These are phyloP conservation scores for Hordeum vulgare DNA, from an alignment of 176 grass and related monocot genomes.

Conservation along the genomic window DNA sequence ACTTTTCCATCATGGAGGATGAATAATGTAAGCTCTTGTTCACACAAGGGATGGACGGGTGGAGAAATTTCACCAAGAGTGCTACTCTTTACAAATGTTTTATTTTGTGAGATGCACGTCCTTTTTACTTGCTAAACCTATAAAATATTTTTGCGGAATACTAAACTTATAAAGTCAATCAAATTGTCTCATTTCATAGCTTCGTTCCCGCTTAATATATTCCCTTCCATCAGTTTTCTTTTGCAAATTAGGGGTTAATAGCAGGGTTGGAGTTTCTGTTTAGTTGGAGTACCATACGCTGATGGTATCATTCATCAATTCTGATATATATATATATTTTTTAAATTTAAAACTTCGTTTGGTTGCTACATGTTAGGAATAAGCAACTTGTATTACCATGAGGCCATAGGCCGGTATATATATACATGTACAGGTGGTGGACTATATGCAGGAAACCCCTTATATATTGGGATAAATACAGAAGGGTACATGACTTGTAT, in stretches of 20 bases:
- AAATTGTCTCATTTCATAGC: background rate
- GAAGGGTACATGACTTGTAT: too few relatives aligned
- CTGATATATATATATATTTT: background rate
- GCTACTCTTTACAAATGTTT: background rate
- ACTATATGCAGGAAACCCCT: too few relatives aligned
- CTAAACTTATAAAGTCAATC: background rate
- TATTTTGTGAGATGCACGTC: background rate
- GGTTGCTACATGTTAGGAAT: too few relatives aligned
- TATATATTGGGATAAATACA: too few relatives aligned
- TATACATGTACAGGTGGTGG: too few relatives aligned
- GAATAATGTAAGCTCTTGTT: conserved; percentile 78
- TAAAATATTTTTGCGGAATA: background rate
- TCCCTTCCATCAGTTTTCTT: background rate
- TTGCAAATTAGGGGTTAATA: background rate
- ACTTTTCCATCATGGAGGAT: conserved; percentile 99
- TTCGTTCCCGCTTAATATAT: background rate
- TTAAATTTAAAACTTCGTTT: background rate
- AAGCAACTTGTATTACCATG: too few relatives aligned
- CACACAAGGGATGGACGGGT: background rate
- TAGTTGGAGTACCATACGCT: background rate
- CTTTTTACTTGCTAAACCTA: background rate
- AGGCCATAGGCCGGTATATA: too few relatives aligned
- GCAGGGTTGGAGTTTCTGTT: background rate
- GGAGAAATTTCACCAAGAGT: background rate
- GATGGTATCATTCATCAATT: background rate